Evolutionary conservation across 441 rosid species (phyloP).

Genomic region (Biscutella laevigata): DNA sequence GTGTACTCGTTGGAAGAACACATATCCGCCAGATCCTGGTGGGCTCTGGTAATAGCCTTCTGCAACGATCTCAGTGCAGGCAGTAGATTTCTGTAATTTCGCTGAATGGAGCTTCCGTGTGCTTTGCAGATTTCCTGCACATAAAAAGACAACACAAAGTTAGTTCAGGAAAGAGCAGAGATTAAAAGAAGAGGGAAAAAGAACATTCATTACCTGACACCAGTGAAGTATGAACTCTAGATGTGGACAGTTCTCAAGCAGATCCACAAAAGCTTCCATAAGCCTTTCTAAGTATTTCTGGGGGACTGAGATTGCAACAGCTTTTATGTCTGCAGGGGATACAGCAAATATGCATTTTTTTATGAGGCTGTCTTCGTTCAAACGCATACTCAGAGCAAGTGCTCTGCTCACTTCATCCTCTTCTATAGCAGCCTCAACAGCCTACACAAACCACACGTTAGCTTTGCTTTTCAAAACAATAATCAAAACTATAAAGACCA

Average conservation of each 20-base stretch:
- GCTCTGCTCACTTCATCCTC: slow-evolving; percentile 68
- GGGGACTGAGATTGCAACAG: slow-evolving; percentile 62
- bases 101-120: slow-evolving; percentile 73
- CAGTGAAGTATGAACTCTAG: slow-evolving; percentile 78
- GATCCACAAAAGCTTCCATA: slow-evolving; percentile 70
- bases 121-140: slow-evolving; percentile 76
- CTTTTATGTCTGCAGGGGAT: slow-evolving; percentile 53
- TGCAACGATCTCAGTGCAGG: slow-evolving; percentile 79
- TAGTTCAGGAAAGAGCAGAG: not conserved
- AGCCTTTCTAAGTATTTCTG: slow-evolving; percentile 67
- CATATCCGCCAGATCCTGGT: slow-evolving; percentile 86
- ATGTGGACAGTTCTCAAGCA: slow-evolving; percentile 87
- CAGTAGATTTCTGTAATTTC: slow-evolving; percentile 65
- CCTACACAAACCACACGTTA: slow-evolving; percentile 36
- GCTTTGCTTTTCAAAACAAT: not conserved
- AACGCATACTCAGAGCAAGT: slow-evolving; percentile 73
- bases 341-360: slow-evolving; percentile 75
- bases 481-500: not conserved
- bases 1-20: slow-evolving; percentile 87
- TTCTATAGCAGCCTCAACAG: slow-evolving; percentile 64
- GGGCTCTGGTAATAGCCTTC: slow-evolving; percentile 74
- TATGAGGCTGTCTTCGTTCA: slow-evolving; percentile 73
- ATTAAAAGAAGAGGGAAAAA: not conserved
- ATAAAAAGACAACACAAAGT: not conserved
- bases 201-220: slow-evolving; percentile 60